These are phyloP conservation scores for Geosmithia morbida DNA, from an alignment of 2,329 filamentous ascomycete species.

Conservation along the genomic window DNA sequence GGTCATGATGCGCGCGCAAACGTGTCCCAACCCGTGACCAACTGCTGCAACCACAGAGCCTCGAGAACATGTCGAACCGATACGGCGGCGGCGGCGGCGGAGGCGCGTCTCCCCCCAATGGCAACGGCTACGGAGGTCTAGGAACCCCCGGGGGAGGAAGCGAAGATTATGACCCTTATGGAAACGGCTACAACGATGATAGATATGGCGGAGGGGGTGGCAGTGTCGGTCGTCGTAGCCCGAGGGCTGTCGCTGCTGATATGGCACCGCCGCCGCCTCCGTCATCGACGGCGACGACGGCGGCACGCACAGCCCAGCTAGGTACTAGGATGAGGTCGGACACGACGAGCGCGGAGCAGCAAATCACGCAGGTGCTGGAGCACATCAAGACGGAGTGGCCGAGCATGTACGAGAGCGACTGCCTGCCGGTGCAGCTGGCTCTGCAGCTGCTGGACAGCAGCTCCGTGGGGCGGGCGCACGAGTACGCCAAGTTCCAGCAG, in stretches of 20 bases:
- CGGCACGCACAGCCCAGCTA: slow-evolving; percentile 17
- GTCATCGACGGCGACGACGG: slow-evolving; percentile 5
- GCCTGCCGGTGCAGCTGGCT: slow-evolving; percentile 87
- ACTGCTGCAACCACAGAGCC: slow-evolving; percentile 3
- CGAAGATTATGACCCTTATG: slow-evolving; percentile 29
- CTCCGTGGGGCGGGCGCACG: slow-evolving; percentile 81
- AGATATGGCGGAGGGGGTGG: slow-evolving; percentile 1
- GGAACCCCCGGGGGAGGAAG: slow-evolving; percentile 24
- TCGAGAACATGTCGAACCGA: slow-evolving; percentile 33
- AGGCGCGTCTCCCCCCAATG: slow-evolving; percentile 15
- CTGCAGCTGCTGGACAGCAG: slow-evolving; percentile 87
- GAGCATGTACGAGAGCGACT: slow-evolving; percentile 77
- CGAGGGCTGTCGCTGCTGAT: neutral
- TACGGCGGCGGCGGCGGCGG: slow-evolving; percentile 28
- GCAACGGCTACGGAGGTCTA: slow-evolving; percentile 18
- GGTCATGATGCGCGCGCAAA: slow-evolving; percentile 2
- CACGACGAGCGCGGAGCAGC: slow-evolving; percentile 34
- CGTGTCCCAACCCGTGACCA: slow-evolving; percentile 8
- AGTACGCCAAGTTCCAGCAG: slow-evolving; percentile 71
- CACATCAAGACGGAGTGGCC: slow-evolving; percentile 84
- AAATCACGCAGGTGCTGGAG: slow-evolving; percentile 54
- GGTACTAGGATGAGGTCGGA: slow-evolving; percentile 19
- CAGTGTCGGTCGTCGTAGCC: slow-evolving; percentile 1
- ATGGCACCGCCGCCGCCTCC: neutral
- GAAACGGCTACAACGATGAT: slow-evolving; percentile 22